Evolutionary conservation across 2,329 filamentous ascomycete genomes (phyloP), one percentile per base, ranked within the genome.

Genomic region (Ophiostoma sp.): DNA sequence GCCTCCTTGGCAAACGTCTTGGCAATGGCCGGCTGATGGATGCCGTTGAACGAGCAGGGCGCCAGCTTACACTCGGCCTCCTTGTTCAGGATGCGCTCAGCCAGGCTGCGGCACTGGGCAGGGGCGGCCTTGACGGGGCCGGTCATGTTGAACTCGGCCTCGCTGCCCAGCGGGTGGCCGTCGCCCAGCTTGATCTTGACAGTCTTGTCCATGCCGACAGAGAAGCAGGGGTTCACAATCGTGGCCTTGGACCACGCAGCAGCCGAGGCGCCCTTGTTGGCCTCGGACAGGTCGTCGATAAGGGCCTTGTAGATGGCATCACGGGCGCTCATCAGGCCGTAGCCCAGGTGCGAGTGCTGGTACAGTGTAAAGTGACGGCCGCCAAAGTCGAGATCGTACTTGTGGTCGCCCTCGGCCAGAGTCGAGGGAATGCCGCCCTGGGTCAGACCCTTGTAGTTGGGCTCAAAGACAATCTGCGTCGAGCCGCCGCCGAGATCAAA

Each of bases 391-490:
- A 99, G 89, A 68, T 89, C 86, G 81, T 98, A 99, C 82, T 96
- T 97, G 87, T 99, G 95, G 77, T 98, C 94, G 70, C 95, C 95
- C 62, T 94, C 90, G 23, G 89, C 86, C 76, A 99, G 86, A 79
- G 89, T 90, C 78, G 92, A 89, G 0, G 94, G 94, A 84, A 97
- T 91, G 72, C 93, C 94, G 73, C 92, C 91, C 67, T 85, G 83
- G 70, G 86, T 80, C 70, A 86, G 86, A 70, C 87, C 86, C 78
- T 92, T 90, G 81, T 97, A 99, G 68, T 90, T 96, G 31, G 96
- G 96, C 83, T 99, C 89, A 80, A 98, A 99, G 75, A 99, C 96
- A 77, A 99, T 97, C 82, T 99, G 95, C 17, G 96, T 99, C 31
- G 94, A 97, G 69, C 95, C 95, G 76, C 95, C 95, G 73, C 95